phyloP scores from a whole-genome alignment of 495 filamentous ascomycete genomes.

The Niebla homalea region DNA sequence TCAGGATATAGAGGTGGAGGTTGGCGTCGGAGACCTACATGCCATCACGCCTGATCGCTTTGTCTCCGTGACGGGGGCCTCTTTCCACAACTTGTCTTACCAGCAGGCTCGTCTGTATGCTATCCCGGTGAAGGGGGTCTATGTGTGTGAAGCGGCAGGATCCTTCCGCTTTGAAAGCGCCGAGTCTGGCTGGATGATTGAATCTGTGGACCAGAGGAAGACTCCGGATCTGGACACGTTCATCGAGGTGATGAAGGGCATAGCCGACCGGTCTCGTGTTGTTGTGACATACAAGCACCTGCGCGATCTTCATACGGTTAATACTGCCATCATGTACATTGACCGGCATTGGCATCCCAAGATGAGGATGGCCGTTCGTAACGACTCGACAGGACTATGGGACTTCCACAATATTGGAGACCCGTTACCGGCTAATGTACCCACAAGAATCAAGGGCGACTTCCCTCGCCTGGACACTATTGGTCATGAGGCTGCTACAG shows the following conservation, averaged over 20 bases:
- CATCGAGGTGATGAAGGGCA: slow-evolving; percentile 76
- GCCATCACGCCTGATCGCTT: slow-evolving; percentile 92
- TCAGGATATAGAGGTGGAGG: slow-evolving; percentile 70
- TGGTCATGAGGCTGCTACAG: slow-evolving; percentile 78
- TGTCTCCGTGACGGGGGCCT: slow-evolving; percentile 80
- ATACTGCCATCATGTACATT: slow-evolving; percentile 82
- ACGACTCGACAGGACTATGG: slow-evolving; percentile 85
- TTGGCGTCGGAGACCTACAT: slow-evolving; percentile 82
- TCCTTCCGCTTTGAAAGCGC: slow-evolving; percentile 89
- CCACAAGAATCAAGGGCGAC: slow-evolving; percentile 61
- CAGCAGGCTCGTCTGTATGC: slow-evolving; percentile 90
- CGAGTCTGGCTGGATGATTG: slow-evolving; percentile 84
- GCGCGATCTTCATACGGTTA: slow-evolving; percentile 83
- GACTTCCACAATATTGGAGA: slow-evolving; percentile 81
- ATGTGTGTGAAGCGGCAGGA: slow-evolving; percentile 85
- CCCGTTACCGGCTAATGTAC: slow-evolving; percentile 57
- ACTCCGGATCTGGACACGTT: slow-evolving; percentile 80
- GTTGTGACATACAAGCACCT: slow-evolving; percentile 94
- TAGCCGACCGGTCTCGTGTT: slow-evolving; percentile 81
- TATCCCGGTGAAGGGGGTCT: slow-evolving; percentile 82
- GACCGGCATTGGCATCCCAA: slow-evolving; percentile 91
- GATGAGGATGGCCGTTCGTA: slow-evolving; percentile 86
- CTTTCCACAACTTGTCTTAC: slow-evolving; percentile 93
- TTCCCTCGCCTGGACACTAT: slow-evolving; percentile 86
- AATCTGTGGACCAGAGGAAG: slow-evolving; percentile 79